Percentiles rank a stretch among this genome's conserved stretches.
Conservation (phyloP, 2,329 filamentous ascomycete genomes). For the Arthrobotrys pseudoclavata region DNA sequence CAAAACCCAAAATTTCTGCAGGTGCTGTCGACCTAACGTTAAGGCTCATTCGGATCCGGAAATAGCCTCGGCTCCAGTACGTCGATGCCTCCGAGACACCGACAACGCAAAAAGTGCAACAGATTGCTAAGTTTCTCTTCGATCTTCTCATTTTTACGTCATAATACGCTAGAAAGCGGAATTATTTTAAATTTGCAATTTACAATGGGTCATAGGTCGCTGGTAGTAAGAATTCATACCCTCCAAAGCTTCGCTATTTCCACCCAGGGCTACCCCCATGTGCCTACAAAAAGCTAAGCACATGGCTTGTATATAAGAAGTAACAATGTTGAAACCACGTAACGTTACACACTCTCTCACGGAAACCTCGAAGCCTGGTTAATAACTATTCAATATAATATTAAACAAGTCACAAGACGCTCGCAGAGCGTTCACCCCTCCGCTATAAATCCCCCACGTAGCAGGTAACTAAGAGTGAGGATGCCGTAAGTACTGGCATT, state of each 20-base stretch:
- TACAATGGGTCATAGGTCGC: no score
- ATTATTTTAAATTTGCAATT: no score
- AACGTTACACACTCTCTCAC: background rate
- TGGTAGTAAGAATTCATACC: no score
- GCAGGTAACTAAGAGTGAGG: no score
- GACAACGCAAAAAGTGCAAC: slow-evolving; percentile 37
- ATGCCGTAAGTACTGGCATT: no score
- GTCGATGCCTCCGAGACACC: background rate
- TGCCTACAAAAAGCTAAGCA: background rate
- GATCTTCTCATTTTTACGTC: background rate
- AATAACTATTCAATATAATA: background rate
- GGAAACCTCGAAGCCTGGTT: background rate
- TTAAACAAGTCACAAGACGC: background rate
- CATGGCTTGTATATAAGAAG: background rate
- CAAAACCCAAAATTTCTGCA: background rate
- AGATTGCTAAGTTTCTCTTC: background rate
- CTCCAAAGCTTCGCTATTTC: no score
- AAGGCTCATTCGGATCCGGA: background rate
- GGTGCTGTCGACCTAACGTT: background rate
- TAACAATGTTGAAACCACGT: background rate
- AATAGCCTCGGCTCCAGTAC: background rate
- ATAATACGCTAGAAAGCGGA: background rate
- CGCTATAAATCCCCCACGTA: background rate
- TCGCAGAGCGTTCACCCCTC: background rate
- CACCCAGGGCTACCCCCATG: no score